Evolutionary conservation across 1,284 basidiomycete genomes (phyloP), one percentile per base, ranked within the genome.

Genomic region (Takashimella koratensis): DNA sequence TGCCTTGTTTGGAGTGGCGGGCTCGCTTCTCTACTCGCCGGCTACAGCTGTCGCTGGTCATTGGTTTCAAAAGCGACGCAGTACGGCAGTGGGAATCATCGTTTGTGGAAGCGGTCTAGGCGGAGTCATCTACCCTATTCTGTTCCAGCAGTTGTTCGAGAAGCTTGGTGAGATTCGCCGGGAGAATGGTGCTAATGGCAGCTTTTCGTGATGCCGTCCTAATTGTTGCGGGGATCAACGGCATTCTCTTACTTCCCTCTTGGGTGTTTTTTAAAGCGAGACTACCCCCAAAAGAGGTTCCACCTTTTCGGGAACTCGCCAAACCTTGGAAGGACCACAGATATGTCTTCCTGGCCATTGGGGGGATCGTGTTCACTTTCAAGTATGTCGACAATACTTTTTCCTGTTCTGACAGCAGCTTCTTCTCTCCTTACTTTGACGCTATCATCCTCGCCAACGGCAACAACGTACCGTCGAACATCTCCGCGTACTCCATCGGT

Each of bases 71-170:
- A 56, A 62, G 36, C 62, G 59, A 24, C 60, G 73, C 39, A 56
- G 60, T 8, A 74, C 70, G 0, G 74, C 74, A 1, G 65, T 72
- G 4, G 74, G 71, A 1, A 63, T 76, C 49, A 68, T 73, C 22
- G 63, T 70, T 4, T 67, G 66, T 46, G 74, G 74, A 8, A 62
- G 60, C n/a, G 74, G 74, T 3, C 51, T 71, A 12, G 70, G 69
- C 20, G 74, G 74, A 16, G 65, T 76, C 16, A 61, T 73, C 47
- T 71, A 73, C 53, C 74, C 74, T 6, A 66, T 76, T 47, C 56
- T 65, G 27, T 47, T 76, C 21, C 65, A 67, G 47, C 52, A 57
- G 30, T 60, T 76, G 8, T 66, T 73, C 30, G 64, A 64, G 20
- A 43, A 49, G 23, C 43, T 68, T 16, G 54, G 69, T 71, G 45